Evolutionary conservation across 129 eudicot species (phyloP).

Genomic region (Apium graveolens): DNA sequence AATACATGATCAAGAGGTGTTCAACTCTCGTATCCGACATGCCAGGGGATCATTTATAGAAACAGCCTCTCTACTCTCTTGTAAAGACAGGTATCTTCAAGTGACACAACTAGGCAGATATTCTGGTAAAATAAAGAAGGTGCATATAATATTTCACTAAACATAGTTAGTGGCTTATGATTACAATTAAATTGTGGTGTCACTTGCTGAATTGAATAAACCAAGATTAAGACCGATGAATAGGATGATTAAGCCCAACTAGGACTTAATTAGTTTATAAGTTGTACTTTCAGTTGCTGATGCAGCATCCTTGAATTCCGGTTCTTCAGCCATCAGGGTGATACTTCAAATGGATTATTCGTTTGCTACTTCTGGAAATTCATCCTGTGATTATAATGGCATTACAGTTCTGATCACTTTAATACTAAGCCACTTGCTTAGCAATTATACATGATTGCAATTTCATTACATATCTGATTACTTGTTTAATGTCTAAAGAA

Average conservation of each 20-base stretch:
- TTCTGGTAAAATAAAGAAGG: background rate
- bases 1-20: too few species aligned
- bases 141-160: background rate
- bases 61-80: too few species aligned
- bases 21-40: too few species aligned
- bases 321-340: background rate
- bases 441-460: background rate
- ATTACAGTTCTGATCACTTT: background rate
- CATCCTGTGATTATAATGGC: constrained; percentile 2
- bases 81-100: background rate
- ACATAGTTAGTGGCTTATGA: constrained; percentile 9
- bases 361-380: constrained; percentile 11
- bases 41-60: too few species aligned
- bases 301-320: constrained; percentile 5
- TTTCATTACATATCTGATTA: too few species aligned
- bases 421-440: constrained; percentile 7
- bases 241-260: constrained; percentile 4
- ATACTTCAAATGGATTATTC: background rate
- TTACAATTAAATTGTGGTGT: background rate
- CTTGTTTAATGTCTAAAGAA: background rate
- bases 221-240: background rate
- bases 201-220: background rate
- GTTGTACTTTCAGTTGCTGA: background rate
- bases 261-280: background rate
- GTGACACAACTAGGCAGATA: background rate